These are phyloP conservation scores for Dalbergia oliveri DNA, from an alignment of 306 rosid genomes.

Conservation along the genomic window DNA sequence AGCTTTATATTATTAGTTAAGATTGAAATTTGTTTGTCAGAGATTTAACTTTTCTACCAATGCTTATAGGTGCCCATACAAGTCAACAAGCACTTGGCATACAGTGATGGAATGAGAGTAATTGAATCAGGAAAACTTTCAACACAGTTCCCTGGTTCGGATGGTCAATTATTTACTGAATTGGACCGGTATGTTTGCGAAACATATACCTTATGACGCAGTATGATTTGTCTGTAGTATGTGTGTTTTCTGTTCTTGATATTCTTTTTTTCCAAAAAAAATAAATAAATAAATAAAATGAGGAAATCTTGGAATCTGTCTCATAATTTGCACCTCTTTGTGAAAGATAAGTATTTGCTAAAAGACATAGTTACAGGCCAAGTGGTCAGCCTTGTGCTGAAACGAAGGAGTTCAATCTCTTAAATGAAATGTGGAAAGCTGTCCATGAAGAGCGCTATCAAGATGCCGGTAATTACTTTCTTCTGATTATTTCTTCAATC, in stretches of 20 bases:
- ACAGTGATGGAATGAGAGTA: constrained; percentile 94
- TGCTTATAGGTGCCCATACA: constrained; percentile 88
- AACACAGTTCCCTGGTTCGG: constrained; percentile 66
- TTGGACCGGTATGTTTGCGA: constrained; percentile 72
- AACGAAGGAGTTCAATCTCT: constrained; percentile 83
- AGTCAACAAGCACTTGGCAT: constrained; percentile 89
- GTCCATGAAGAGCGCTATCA: constrained; percentile 93
- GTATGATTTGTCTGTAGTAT: constrained; percentile 5
- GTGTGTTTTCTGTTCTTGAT: constrained; percentile 13
- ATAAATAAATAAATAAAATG: neutral
- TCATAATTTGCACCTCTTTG: neutral
- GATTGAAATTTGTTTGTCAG: neutral
- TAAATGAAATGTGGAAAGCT: constrained; percentile 93
- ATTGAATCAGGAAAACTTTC: constrained; percentile 85
- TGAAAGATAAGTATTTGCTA: constrained; percentile 31
- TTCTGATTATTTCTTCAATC: constrained; percentile 21
- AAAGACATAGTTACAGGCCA: constrained; percentile 70
- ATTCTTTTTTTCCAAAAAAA: neutral
- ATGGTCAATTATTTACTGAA: constrained; percentile 83
- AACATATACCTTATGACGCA: neutral
- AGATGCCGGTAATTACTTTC: constrained; percentile 84
- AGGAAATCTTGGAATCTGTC: constrained; percentile 6
- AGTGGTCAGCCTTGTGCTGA: constrained; percentile 86
- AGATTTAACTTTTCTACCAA: constrained; percentile 3
- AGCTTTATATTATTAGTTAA: neutral